Evolutionary conservation across 1,284 basidiomycete species (phyloP).

Genomic region (Ceraceosorus guamensis): DNA sequence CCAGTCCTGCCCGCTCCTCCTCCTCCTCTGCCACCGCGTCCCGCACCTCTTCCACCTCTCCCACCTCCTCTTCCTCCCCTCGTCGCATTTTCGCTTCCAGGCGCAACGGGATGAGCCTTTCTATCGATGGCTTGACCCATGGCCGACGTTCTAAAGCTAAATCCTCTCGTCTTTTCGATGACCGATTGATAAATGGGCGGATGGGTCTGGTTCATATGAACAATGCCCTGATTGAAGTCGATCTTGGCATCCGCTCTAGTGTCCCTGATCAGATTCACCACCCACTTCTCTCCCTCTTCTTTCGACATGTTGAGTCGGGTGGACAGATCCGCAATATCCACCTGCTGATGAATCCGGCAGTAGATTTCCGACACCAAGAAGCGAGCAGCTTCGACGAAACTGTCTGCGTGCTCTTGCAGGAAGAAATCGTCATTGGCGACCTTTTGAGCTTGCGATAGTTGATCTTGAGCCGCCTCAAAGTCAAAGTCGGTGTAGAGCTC

Average conservation of each 20-base stretch:
- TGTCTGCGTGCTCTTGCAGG: conserved; percentile 76
- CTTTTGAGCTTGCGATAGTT: conserved; percentile 69
- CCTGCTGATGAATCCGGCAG: conserved; percentile 91
- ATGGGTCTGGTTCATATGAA: conserved; percentile 84
- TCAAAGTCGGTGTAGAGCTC: conserved; percentile 89
- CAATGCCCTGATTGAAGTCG: conserved; percentile 91
- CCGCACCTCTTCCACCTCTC: conserved; percentile 18
- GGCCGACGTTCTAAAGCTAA: conserved; percentile 83
- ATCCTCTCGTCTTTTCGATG: conserved; percentile 89
- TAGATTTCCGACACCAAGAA: conserved; percentile 94
- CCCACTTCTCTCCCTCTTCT: conserved; percentile 98
- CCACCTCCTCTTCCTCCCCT: conserved; percentile 9
- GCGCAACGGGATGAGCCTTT: conserved; percentile 42
- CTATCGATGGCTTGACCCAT: conserved; percentile 75
- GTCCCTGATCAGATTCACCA: conserved; percentile 94
- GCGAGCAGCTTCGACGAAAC: conserved; percentile 90
- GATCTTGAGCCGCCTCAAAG: conserved; percentile 77
- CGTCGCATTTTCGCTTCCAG: conserved; percentile 3
- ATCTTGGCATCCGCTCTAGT: conserved; percentile 97
- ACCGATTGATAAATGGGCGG: conserved; percentile 86
- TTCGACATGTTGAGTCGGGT: conserved; percentile 81
- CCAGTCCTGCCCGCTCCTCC: conserved; percentile 14
- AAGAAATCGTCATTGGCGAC: conserved; percentile 91
- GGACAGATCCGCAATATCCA: conserved; percentile 92
- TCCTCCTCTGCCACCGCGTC: conserved; percentile 23